phyloP scores from a whole-genome alignment of 495 filamentous ascomycete species.

The Aspergillus carlsbadensis region DNA sequence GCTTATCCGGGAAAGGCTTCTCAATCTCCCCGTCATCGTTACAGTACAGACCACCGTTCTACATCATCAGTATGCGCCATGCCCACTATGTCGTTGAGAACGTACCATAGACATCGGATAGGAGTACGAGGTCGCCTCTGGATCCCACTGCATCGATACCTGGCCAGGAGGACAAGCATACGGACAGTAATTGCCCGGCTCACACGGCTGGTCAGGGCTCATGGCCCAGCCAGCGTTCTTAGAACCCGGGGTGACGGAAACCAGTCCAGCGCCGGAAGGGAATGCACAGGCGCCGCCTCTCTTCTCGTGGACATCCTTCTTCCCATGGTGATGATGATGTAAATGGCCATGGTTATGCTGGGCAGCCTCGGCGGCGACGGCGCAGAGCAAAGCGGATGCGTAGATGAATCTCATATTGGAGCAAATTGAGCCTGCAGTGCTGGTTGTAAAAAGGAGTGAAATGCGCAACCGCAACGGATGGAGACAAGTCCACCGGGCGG shows the following conservation, averaged over 20 bases:
- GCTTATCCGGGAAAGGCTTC: slow-evolving; percentile 68
- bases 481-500: slow-evolving; percentile 1
- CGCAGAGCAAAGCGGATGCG: slow-evolving; percentile 51
- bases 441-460: slow-evolving; percentile 6
- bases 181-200: slow-evolving; percentile 70
- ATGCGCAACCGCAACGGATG: not conserved
- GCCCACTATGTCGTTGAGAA: slow-evolving; percentile 2
- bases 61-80: slow-evolving; percentile 1
- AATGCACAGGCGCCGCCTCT: slow-evolving; percentile 59
- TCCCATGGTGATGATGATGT: slow-evolving; percentile 18
- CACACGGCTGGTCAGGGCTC: slow-evolving; percentile 72
- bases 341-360: slow-evolving; percentile 35
- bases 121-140: slow-evolving; percentile 61
- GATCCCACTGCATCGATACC: slow-evolving; percentile 80
- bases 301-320: slow-evolving; percentile 32
- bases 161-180: slow-evolving; percentile 76
- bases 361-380: slow-evolving; percentile 50
- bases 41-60: slow-evolving; percentile 80
- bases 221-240: slow-evolving; percentile 81
- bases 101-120: slow-evolving; percentile 76
- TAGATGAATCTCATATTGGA: slow-evolving; percentile 39
- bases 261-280: slow-evolving; percentile 65
- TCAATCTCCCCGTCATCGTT: slow-evolving; percentile 62
- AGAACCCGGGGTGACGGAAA: slow-evolving; percentile 61
- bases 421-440: slow-evolving; percentile 6